These are phyloP conservation scores for cucumber (Cucumis sativus) DNA, from an alignment of 306 rosid genomes.

Conservation along the genomic window DNA sequence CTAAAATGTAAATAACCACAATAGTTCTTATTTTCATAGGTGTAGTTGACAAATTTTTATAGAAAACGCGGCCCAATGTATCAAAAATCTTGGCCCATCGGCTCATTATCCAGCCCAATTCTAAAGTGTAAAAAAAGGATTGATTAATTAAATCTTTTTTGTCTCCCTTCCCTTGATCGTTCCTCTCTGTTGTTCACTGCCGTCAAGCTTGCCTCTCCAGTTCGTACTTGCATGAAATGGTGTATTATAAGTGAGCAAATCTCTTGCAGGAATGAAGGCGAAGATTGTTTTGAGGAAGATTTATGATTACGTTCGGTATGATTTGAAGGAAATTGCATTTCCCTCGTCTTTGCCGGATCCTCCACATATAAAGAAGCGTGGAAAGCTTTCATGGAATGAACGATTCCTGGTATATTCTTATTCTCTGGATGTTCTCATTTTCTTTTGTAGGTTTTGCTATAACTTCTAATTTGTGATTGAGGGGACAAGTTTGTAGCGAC, in stretches of 20 bases:
- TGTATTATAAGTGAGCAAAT: neutral
- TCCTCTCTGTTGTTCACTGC: no score
- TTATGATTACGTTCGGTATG: constrained; percentile 54
- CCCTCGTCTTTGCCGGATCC: constrained; percentile 91
- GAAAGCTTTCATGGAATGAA: constrained; percentile 52
- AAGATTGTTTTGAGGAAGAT: constrained; percentile 57
- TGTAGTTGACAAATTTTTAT: no score
- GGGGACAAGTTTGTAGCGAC: neutral
- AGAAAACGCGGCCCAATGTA: no score
- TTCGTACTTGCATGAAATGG: neutral
- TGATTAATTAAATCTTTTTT: no score
- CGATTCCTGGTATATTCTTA: constrained; percentile 36
- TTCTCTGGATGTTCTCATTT: neutral
- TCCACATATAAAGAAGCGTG: constrained; percentile 56
- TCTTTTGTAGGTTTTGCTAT: constrained; percentile 11
- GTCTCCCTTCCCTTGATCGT: no score
- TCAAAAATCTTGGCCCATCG: no score
- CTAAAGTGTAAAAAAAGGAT: no score
- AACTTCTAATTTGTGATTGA: neutral
- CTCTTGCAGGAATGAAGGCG: constrained; percentile 39
- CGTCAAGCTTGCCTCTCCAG: no score
- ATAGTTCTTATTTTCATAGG: no score
- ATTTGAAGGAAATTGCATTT: constrained; percentile 78
- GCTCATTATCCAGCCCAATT: no score
- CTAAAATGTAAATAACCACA: no score